These are phyloP conservation scores for Hawksworthiomyces lignivorus DNA, from an alignment of 2,329 filamentous ascomycete genomes.

Conservation along the genomic window DNA sequence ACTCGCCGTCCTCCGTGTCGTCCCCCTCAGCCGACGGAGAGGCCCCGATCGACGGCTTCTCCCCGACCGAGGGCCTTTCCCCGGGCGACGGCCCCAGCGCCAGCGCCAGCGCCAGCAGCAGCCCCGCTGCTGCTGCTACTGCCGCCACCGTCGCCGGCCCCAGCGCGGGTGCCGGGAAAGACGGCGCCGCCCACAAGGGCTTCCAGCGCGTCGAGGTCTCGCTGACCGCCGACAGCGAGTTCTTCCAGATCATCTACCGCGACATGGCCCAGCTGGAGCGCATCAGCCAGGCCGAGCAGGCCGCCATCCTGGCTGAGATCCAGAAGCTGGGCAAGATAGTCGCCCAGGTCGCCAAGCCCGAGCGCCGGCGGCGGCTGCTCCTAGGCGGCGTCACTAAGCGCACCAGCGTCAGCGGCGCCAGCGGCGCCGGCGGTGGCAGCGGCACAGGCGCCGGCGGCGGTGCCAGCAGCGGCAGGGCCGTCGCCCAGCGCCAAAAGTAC, in stretches of 20 bases:
- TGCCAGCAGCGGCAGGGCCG: constrained; percentile 43
- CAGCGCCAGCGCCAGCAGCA: neutral
- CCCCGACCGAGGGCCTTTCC: no score
- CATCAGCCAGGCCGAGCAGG: constrained; percentile 59
- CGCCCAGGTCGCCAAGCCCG: constrained; percentile 54
- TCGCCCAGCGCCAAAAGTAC: constrained; percentile 22
- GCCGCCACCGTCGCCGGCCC: neutral
- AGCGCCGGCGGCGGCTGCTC: constrained; percentile 16
- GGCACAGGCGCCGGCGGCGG: constrained; percentile 53
- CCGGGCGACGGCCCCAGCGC: neutral
- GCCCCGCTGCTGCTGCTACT: neutral
- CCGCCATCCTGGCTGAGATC: constrained; percentile 56
- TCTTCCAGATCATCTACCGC: constrained; percentile 67
- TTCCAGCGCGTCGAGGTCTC: constrained; percentile 59
- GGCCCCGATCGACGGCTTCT: no score
- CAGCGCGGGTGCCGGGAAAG: neutral
- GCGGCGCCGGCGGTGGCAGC: constrained; percentile 52
- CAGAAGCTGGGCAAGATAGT: constrained; percentile 57
- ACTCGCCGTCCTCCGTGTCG: neutral
- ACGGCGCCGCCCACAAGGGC: constrained; percentile 3
- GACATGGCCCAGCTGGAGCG: constrained; percentile 63
- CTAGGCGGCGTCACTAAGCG: neutral
- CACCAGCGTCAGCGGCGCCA: neutral
- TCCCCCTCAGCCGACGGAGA: no score
- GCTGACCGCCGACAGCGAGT: constrained; percentile 67